These are phyloP conservation scores for Podosphaera xanthii DNA, from an alignment of 2,329 filamentous ascomycete species.

Conservation along the genomic window DNA sequence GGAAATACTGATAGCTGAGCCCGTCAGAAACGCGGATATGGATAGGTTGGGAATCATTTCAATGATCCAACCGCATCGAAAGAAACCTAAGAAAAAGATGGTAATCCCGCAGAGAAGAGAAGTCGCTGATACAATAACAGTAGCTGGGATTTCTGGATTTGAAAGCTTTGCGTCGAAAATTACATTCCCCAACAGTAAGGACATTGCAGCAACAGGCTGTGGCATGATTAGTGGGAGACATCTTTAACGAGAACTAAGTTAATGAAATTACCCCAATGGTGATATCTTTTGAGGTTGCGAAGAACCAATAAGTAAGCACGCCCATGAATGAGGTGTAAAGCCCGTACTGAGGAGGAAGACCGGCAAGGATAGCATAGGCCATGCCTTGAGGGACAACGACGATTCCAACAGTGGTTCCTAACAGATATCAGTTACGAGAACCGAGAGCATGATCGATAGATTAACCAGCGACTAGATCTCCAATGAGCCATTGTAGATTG, in stretches of 20 bases:
- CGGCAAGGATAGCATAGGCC: conserved; percentile 75
- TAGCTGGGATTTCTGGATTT: conserved; percentile 32
- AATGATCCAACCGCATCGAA: conserved; percentile 71
- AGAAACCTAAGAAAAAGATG: conserved; percentile 54
- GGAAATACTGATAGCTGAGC: conserved; percentile 74
- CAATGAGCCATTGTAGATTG: conserved; percentile 52
- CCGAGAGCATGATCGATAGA: background rate
- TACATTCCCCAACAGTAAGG: conserved; percentile 67
- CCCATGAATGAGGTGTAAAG: conserved; percentile 94
- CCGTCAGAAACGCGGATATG: conserved; percentile 91
- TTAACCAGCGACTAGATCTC: background rate
- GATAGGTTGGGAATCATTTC: conserved; percentile 80
- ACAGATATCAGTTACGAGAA: background rate
- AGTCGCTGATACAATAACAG: conserved; percentile 56
- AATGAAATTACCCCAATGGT: conserved; percentile 57
- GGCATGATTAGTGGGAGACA: conserved; percentile 4
- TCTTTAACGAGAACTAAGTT: background rate
- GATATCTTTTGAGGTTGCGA: conserved; percentile 95
- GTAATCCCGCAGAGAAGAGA: conserved; percentile 58
- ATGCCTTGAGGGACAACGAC: conserved; percentile 90
- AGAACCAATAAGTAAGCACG: conserved; percentile 88
- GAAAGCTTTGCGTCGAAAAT: conserved; percentile 37
- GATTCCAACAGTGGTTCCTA: conserved; percentile 45
- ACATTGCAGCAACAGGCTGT: conserved; percentile 85
- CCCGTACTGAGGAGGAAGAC: conserved; percentile 60